phyloP scores from a whole-genome alignment of 768 basidiomycete genomes.

The Tricholoma bakamatsutake region DNA sequence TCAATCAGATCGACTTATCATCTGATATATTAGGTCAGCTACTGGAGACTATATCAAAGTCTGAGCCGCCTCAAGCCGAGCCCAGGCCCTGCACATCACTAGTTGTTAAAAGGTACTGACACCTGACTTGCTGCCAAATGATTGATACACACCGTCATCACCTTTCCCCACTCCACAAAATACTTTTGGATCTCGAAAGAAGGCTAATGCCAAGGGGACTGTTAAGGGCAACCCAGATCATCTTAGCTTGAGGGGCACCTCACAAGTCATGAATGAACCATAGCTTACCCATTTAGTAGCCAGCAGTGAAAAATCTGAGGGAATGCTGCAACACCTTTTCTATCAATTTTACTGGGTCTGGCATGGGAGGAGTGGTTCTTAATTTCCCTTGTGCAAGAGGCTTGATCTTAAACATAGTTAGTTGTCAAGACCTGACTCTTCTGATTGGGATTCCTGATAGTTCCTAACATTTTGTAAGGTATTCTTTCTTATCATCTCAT shows the following conservation, averaged over 20 bases:
- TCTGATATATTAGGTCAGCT: too few relatives aligned
- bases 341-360: constrained; percentile 1
- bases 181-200: constrained; percentile 28
- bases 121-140: constrained; percentile 23
- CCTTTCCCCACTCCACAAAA: constrained; percentile 29
- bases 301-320: constrained; percentile 40
- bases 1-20: too few relatives aligned
- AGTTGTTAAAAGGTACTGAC: constrained; percentile 18
- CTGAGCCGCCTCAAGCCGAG: too few relatives aligned
- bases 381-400: constrained; percentile 26
- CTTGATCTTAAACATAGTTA: constrained; percentile 16
- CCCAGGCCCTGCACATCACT: too few relatives aligned
- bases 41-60: too few relatives aligned
- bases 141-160: constrained; percentile 34
- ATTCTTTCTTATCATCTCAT: too few relatives aligned
- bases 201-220: constrained; percentile 35
- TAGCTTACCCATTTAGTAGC: constrained; percentile 34
- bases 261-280: constrained; percentile 36
- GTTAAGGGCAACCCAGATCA: constrained; percentile 14
- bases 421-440: too few relatives aligned
- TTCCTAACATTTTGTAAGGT: background rate
- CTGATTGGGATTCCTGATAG: too few relatives aligned
- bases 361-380: constrained; percentile 23
- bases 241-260: constrained; percentile 16
- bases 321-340: constrained; percentile 25